Base-by-base conservation (phyloP, 345 rosid genomes). In the Ceriops zippeliana region DNA sequence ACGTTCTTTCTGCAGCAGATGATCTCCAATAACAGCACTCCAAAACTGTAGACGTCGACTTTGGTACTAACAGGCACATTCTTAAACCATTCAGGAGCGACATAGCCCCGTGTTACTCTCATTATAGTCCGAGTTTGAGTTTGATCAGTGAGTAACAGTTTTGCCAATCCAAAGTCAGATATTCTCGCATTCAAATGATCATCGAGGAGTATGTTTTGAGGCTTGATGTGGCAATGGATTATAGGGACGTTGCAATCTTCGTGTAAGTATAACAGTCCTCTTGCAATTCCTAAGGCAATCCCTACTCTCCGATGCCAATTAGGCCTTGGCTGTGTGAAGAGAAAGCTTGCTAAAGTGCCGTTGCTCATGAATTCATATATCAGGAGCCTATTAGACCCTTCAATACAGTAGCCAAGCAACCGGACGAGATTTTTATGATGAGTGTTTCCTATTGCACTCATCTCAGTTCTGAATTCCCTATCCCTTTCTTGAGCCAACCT, bases 391-490 rank as follows among this genome's bases (percentile, higher is more conserved):
- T 28, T 15, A 19, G 56, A 21, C 31, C 71, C 70, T 56, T 73
- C 71, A 15, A 35, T 59, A 38, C 75, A 65, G 70, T 65, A 58
- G 38, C 75, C 75, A 19, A 65, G 9, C 49, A 72, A 58, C 20
- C 59, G 63, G 22, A 72, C 75, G n/a, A 72, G 65, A 49, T 72
- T 72, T 65, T 72, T 65, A 24, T 72, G 75, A 49, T 67, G 62
- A 47, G 75, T 72, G 34, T 59, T 58, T 15, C 70, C 75, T 4
- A 78, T 70, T 22, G 75, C 78, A 49, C 47, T 64, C 68, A 79
- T 37, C 69, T 79, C 82, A 27, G 72, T 70, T 69, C 28, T 73
- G 62, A 74, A 78, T 62, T 74, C 78, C 64, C 59, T 70, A 1
- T 78, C 78, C 35, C 59, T 46, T 57, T 74, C 72, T 59, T 66